phyloP scores from a whole-genome alignment of 306 rosid species.

The Cucumis cinereus region DNA sequence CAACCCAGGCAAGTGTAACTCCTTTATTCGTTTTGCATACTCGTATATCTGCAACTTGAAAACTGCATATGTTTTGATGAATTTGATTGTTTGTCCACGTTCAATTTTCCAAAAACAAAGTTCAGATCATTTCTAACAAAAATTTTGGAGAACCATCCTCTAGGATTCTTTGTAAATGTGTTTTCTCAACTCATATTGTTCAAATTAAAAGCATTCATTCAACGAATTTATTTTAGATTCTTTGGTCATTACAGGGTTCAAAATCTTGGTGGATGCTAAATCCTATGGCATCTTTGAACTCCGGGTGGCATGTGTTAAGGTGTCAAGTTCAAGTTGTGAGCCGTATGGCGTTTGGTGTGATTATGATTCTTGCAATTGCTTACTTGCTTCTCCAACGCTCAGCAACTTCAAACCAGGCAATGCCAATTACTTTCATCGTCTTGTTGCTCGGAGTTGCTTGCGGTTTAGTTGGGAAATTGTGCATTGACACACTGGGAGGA shows the following conservation, averaged over 20 bases:
- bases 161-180: neutral
- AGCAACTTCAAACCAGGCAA: conserved; percentile 34
- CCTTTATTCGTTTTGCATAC: neutral
- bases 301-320: conserved; percentile 23
- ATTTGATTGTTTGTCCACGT: neutral
- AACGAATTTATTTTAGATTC: neutral
- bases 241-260: conserved; percentile 31
- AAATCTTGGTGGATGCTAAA: conserved; percentile 65
- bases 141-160: neutral
- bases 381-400: conserved; percentile 50
- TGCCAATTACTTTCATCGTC: conserved; percentile 65
- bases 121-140: neutral
- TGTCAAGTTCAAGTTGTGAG: conserved; percentile 57
- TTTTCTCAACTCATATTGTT: neutral
- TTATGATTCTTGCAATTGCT: conserved; percentile 43
- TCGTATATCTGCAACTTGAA: neutral
- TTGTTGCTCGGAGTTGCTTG: conserved; percentile 57
- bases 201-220: neutral
- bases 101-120: neutral
- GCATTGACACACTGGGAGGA: conserved; percentile 81
- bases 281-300: conserved; percentile 34
- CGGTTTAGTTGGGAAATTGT: conserved; percentile 66
- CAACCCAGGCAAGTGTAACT: conserved; percentile 38
- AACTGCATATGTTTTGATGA: neutral
- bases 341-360: conserved; percentile 48